Evolutionary conservation across 768 basidiomycete genomes (phyloP).

Genomic region (Dictyophora rubrovolvata): DNA sequence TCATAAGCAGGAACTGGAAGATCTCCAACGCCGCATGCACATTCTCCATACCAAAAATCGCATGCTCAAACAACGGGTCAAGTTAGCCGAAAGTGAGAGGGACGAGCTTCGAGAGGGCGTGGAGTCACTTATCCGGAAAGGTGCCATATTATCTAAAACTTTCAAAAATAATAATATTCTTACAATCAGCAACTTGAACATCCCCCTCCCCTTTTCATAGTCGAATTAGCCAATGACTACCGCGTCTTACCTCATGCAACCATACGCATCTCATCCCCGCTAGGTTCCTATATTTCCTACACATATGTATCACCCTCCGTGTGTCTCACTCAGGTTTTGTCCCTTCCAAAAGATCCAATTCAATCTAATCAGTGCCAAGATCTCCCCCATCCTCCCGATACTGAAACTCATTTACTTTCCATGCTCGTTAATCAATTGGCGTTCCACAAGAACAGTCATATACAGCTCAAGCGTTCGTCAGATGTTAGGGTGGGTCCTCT

Average conservation of each 20-base stretch:
- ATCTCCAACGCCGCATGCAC: neutral
- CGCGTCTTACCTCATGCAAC: neutral
- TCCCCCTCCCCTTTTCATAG: neutral
- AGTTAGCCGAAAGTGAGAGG: conserved; percentile 3
- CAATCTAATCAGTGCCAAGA: neutral
- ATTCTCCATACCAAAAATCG: neutral
- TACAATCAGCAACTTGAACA: neutral
- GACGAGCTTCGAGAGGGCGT: neutral
- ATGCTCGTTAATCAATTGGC: neutral
- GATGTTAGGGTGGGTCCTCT: conserved; percentile 1
- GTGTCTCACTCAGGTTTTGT: neutral
- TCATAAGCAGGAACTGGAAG: neutral
- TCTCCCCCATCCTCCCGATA: neutral
- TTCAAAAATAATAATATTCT: neutral
- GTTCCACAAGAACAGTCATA: neutral
- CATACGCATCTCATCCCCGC: conserved; percentile 1
- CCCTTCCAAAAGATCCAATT: neutral
- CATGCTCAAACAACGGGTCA: neutral
- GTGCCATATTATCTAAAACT: neutral
- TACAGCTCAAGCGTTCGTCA: neutral
- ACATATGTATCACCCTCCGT: neutral
- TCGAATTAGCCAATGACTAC: conserved; percentile 4
- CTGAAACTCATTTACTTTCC: neutral
- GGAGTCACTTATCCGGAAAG: conserved; percentile 5
- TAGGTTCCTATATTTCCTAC: neutral